Base-by-base conservation (phyloP, 805 yeast genomes). In the Metschnikowia drakensbergensis region DNA sequence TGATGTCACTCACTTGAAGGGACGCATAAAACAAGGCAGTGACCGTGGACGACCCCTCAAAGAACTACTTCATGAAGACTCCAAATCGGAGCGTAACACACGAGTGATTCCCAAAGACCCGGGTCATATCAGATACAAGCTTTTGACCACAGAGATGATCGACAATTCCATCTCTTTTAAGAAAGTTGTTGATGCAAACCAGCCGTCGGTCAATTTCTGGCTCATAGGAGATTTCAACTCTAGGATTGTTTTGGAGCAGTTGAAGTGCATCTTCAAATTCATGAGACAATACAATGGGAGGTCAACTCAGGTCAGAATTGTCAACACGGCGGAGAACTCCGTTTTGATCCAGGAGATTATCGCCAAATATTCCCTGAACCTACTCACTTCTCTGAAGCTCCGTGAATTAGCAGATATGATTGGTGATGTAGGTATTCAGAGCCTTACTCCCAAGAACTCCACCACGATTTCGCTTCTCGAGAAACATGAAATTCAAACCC, bases 211-310 rank as follows among this genome's bases (percentile, higher is more conserved):
- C 3, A 58, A 68, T 0, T 60, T 83, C 6, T 82, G 88, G 64
- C 54, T 86, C 8, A 70, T 82, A 45, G 94, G 88, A 33, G 80
- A 83, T 56, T 75, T 84, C 48, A 65, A 69, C 27, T 58, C 71
- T 2, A 29, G 54, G 2, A 39, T 58, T 4, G 67, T 77, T 6
- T 55, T 76, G 28, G 51, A 64, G 4, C 88, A 84, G 59, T 58
- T 85, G 7, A 45, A 63, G 22, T 67, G 67, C 30, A 51, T 75
- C 0, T 53, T 76, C 31, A 53, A 63, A 35, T 51, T 59, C 45
- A 44, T 63, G 56, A 41, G 57, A 41, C 29, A 54, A 7, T 54
- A 64, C 13, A 55, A 58, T 11, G 48, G 53, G 11, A 34, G 48
- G 26, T 69, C 73, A 11, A 53, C 76, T 1, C 80, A 74, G 49